Conservation (phyloP, 257 asterid species). For the Solanum verrucosum region DNA sequence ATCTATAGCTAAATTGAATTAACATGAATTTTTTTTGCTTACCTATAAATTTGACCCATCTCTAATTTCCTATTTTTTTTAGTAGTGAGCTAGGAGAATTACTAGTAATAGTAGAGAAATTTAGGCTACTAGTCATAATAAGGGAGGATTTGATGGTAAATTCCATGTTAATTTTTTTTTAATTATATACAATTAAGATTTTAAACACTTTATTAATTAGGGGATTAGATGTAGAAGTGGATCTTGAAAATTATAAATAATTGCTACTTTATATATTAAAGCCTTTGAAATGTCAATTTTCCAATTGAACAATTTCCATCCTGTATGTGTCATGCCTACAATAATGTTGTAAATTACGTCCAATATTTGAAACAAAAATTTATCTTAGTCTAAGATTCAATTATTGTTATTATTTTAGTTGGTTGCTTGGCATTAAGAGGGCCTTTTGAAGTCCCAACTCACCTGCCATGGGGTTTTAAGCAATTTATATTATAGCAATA, state of each 20-base stretch:
- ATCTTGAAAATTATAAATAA: too few species aligned
- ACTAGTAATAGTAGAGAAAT: background rate
- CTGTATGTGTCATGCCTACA: background rate
- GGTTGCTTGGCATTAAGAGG: background rate
- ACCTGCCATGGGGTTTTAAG: background rate
- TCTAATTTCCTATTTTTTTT: background rate
- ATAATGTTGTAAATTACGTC: background rate
- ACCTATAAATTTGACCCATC: too few species aligned
- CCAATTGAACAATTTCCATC: background rate
- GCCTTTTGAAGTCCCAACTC: background rate
- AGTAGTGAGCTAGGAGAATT: background rate
- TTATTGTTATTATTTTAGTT: background rate
- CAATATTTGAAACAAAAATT: background rate
- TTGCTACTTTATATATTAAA: too few species aligned
- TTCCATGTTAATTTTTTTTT: too few species aligned
- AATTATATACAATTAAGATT: too few species aligned
- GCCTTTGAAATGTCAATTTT: background rate
- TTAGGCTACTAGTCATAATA: too few species aligned
- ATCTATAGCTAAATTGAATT: too few species aligned
- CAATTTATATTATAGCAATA: background rate
- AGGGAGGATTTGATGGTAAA: too few species aligned
- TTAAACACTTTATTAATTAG: too few species aligned
- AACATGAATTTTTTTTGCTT: background rate
- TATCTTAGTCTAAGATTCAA: background rate
- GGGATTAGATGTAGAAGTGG: too few species aligned